These are phyloP conservation scores for Phytopythium montanum DNA, from an alignment of 352 stramenopile species.

Conservation along the genomic window DNA sequence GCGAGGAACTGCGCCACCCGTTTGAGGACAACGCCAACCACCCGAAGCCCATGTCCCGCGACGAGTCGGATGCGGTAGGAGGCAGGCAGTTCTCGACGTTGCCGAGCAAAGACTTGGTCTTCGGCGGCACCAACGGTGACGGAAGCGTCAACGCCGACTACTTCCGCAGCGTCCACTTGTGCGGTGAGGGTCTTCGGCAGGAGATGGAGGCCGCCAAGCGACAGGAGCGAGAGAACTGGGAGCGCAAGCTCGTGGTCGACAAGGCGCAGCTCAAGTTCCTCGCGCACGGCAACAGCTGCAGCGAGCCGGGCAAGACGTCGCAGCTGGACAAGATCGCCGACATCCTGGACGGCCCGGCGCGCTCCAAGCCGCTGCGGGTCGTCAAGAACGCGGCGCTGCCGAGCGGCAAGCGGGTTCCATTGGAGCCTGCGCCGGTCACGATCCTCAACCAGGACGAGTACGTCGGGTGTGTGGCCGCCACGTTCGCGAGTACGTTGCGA, in stretches of 20 bases:
- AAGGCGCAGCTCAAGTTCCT: conserved; percentile 82
- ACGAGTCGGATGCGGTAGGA: neutral
- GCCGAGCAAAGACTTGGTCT: conserved; percentile 85
- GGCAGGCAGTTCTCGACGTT: conserved; percentile 63
- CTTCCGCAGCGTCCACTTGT: conserved; percentile 86
- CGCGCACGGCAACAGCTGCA: conserved; percentile 82
- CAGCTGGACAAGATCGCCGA: conserved; percentile 80
- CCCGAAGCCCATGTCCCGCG: conserved; percentile 53
- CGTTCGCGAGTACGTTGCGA: conserved; percentile 48
- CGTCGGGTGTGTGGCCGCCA: conserved; percentile 36
- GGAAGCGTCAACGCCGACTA: conserved; percentile 64
- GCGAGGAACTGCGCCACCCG: conserved; percentile 76
- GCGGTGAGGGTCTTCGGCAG: conserved; percentile 63
- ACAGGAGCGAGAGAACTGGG: conserved; percentile 67
- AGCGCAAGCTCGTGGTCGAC: conserved; percentile 86
- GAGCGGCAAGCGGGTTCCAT: conserved; percentile 65
- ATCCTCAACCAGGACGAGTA: conserved; percentile 74
- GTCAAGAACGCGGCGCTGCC: conserved; percentile 74
- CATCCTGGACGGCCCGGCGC: conserved; percentile 47
- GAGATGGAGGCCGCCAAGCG: conserved; percentile 74
- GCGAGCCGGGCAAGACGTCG: conserved; percentile 40
- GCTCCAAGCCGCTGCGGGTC: conserved; percentile 71
- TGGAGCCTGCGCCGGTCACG: conserved; percentile 55
- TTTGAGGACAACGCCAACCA: conserved; percentile 86
- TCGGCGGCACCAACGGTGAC: conserved; percentile 80